These are phyloP conservation scores for Kodamaea lidongshanica DNA, from an alignment of 805 yeast species.

Conservation along the genomic window DNA sequence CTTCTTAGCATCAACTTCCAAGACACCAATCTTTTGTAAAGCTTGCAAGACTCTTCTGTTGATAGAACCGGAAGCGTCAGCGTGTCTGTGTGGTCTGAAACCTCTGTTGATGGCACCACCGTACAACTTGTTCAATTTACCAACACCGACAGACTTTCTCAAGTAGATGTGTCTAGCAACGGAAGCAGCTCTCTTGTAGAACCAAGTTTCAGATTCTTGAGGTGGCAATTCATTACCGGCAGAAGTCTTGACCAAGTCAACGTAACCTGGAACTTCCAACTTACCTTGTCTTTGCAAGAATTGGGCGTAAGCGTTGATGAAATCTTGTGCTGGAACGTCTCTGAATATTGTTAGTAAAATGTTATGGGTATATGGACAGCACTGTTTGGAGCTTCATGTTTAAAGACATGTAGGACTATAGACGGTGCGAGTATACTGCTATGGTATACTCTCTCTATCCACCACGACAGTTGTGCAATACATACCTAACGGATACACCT, in stretches of 20 bases:
- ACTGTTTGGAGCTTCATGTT: constrained; percentile 1
- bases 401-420: constrained; percentile 6
- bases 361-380: constrained; percentile 5
- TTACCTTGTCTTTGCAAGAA: constrained; percentile 99
- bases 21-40: constrained; percentile 95
- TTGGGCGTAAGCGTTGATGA: constrained; percentile 98
- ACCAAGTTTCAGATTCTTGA: constrained; percentile 99
- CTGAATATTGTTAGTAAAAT: constrained; percentile 44
- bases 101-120: constrained; percentile 99
- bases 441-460: constrained; percentile 16
- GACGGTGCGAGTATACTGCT: constrained; percentile 7
- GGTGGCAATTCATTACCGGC: constrained; percentile 99
- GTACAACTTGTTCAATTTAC: constrained; percentile 97
- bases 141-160: constrained; percentile 99
- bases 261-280: constrained; percentile 99
- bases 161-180: constrained; percentile 99
- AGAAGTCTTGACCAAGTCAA: constrained; percentile 98
- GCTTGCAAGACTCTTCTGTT: constrained; percentile 98
- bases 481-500: constrained; percentile 98
- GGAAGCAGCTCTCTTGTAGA: constrained; percentile 99
- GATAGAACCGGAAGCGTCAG: constrained; percentile 97
- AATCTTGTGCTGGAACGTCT: constrained; percentile 99
- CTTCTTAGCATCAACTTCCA: constrained; percentile 95
- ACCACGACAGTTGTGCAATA: constrained; percentile 26
- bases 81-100: constrained; percentile 96